These are phyloP conservation scores for Agrocybe pediades DNA, from an alignment of 768 basidiomycete species.

Conservation along the genomic window DNA sequence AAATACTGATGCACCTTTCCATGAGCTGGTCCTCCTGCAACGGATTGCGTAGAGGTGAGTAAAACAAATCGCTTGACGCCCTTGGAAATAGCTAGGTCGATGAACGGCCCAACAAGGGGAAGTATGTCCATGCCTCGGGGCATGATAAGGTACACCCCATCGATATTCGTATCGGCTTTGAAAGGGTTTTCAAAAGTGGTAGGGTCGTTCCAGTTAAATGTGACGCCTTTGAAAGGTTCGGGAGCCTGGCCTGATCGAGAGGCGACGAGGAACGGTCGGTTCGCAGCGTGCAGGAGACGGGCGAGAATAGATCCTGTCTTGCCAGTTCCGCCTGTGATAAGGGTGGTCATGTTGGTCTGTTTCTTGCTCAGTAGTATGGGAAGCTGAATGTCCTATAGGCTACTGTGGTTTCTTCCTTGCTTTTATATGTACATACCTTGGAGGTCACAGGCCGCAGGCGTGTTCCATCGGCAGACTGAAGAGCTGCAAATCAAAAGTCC, in stretches of 20 bases:
- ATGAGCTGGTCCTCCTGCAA: too few relatives aligned
- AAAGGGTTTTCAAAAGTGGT: constrained; percentile 32
- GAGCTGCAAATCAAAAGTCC: too few relatives aligned
- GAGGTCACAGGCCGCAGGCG: too few relatives aligned
- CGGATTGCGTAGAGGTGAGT: too few relatives aligned
- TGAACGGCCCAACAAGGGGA: constrained; percentile 23
- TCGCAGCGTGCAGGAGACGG: constrained; percentile 20
- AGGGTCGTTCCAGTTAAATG: constrained; percentile 33
- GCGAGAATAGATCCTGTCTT: constrained; percentile 28
- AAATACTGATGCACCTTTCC: too few relatives aligned
- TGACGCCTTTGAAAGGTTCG: constrained; percentile 26
- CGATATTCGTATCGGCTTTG: constrained; percentile 18
- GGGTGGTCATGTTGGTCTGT: constrained; percentile 30
- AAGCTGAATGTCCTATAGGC: too few relatives aligned
- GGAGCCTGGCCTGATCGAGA: constrained; percentile 27
- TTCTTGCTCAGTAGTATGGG: too few relatives aligned
- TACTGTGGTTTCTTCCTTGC: too few relatives aligned
- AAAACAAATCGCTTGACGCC: too few relatives aligned
- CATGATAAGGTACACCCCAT: constrained; percentile 24
- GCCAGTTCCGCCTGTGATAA: constrained; percentile 35
- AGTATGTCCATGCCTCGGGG: constrained; percentile 14
- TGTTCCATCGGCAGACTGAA: too few relatives aligned
- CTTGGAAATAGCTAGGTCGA: too few relatives aligned
- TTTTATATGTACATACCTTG: too few relatives aligned
- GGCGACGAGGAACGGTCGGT: constrained; percentile 24